Conservation (phyloP, 129 eudicot genomes). For the Erigeron canadensis region DNA sequence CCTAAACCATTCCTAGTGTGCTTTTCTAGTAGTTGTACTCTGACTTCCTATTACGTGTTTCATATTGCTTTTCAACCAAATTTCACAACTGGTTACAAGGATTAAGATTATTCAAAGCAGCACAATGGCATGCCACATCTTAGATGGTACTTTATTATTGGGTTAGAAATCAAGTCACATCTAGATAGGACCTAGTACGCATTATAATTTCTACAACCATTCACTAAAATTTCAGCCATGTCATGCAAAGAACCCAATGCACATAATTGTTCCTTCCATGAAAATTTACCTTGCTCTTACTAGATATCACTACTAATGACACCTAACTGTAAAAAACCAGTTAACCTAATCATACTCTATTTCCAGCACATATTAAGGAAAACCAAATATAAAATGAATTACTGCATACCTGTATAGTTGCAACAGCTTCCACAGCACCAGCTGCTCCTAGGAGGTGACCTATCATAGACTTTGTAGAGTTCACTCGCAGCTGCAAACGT, state of each 20-base stretch:
- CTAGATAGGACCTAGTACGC: conserved; percentile 2
- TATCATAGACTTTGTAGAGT: conserved; percentile 95
- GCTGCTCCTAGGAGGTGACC: conserved; percentile 98
- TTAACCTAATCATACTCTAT: conserved; percentile 3
- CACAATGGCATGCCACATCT: conserved; percentile 8
- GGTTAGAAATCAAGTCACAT: not conserved
- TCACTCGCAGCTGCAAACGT: conserved; percentile 68
- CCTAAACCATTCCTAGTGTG: not conserved
- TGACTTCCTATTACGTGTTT: not conserved
- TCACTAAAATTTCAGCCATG: not conserved
- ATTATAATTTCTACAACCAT: not conserved
- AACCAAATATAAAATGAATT: not conserved
- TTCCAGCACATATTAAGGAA: not conserved
- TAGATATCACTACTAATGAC: not conserved
- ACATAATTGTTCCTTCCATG: not conserved
- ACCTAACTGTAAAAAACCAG: not conserved
- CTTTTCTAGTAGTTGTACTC: not conserved
- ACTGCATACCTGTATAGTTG: conserved; percentile 75
- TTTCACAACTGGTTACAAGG: not conserved
- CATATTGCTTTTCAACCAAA: no score
- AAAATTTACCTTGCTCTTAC: not conserved
- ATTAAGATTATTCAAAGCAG: not conserved
- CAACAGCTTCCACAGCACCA: conserved; percentile 99
- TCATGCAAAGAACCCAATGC: not conserved
- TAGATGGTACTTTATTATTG: conserved; percentile 2